Evolutionary conservation across 495 filamentous ascomycete species (phyloP).

Genomic region (Penicillium nucicola): DNA sequence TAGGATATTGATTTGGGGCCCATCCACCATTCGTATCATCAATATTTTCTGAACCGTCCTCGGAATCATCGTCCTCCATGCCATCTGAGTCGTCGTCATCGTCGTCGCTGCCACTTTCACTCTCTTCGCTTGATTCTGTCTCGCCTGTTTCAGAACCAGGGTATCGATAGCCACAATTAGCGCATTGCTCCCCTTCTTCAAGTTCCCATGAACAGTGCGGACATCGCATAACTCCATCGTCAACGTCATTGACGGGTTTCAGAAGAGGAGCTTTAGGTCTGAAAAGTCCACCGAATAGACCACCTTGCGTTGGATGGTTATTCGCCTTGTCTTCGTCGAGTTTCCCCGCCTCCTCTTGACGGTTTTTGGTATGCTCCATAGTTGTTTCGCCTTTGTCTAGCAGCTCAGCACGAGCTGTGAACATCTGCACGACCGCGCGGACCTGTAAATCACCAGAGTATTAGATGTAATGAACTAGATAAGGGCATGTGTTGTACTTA

Average conservation of each 20-base stretch:
- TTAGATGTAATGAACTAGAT: not conserved
- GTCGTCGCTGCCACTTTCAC: constrained; percentile 28
- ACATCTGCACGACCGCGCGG: constrained; percentile 63
- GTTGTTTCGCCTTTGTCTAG: constrained; percentile 60
- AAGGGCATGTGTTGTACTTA: constrained; percentile 25
- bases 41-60: constrained; percentile 24
- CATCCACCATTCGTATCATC: constrained; percentile 12
- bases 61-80: constrained; percentile 32
- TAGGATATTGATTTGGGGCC: constrained; percentile 9
- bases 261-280: constrained; percentile 23
- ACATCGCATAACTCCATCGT: constrained; percentile 63
- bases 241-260: constrained; percentile 51
- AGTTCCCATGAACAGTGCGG: constrained; percentile 66
- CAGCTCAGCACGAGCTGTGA: constrained; percentile 61
- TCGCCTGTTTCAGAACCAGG: constrained; percentile 39
- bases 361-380: constrained; percentile 55
- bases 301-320: constrained; percentile 45
- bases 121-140: constrained; percentile 28
- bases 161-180: constrained; percentile 46
- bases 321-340: constrained; percentile 56
- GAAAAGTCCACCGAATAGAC: constrained; percentile 66
- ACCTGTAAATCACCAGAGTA: constrained; percentile 43
- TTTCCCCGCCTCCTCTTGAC: constrained; percentile 59
- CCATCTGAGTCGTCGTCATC: constrained; percentile 28
- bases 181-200: constrained; percentile 51